Evolutionary conservation across 2,329 filamentous ascomycete species (phyloP).

Genomic region (Aspergillus viridinutans): DNA sequence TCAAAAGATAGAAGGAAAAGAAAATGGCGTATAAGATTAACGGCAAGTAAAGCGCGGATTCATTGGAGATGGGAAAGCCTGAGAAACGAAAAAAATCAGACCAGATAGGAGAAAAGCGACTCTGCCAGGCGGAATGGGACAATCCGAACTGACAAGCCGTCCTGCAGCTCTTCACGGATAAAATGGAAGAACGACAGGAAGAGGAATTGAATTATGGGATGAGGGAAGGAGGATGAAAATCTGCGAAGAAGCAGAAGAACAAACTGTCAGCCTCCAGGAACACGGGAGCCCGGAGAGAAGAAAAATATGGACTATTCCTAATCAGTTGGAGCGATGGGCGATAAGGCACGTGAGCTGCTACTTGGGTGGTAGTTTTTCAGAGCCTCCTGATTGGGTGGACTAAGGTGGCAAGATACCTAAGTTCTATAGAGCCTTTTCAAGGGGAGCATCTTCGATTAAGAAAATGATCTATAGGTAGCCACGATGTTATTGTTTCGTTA

Average conservation of each 20-base stretch:
- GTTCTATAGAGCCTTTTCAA: neutral
- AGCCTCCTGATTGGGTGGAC: neutral
- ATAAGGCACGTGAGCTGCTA: conserved; percentile 14
- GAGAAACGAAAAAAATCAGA: conserved; percentile 1
- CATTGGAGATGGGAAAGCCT: conserved; percentile 11
- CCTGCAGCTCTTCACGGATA: conserved; percentile 24
- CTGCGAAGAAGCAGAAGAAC: conserved; percentile 13
- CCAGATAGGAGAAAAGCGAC: conserved; percentile 1
- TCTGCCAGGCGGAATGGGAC: conserved; percentile 7
- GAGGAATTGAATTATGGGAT: conserved; percentile 8
- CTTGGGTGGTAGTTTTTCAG: neutral
- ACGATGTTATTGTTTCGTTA: neutral
- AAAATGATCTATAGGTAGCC: too few relatives aligned
- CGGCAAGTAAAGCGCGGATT: conserved; percentile 12
- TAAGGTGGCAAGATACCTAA: neutral
- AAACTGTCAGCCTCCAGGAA: conserved; percentile 12
- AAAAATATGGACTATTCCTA: conserved; percentile 9
- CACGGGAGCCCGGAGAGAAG: conserved; percentile 2
- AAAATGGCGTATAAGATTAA: conserved; percentile 9
- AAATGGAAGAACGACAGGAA: conserved; percentile 14
- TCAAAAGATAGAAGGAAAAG: conserved; percentile 10
- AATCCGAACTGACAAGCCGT: conserved; percentile 18
- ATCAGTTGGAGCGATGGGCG: neutral
- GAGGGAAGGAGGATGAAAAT: conserved; percentile 13
- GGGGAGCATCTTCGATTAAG: neutral